Percentiles rank a stretch among this genome's conserved stretches.
These are phyloP conservation scores for Lecanoromycetidae sp. DNA, from an alignment of 2,329 filamentous ascomycete genomes.

Conservation along the genomic window DNA sequence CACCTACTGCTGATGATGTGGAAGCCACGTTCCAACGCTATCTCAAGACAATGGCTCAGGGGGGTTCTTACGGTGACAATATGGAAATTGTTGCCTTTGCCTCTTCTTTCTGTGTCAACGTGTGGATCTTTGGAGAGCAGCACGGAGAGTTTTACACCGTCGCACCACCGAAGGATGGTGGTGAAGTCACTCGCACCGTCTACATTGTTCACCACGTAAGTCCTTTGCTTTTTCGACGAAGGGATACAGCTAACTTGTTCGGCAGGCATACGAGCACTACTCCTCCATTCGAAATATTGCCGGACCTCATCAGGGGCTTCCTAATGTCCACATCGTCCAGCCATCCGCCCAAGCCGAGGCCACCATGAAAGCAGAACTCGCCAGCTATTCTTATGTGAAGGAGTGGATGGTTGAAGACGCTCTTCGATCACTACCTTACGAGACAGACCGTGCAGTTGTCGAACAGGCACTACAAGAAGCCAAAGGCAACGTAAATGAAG, in stretches of 20 bases:
- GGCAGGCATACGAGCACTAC: constrained; percentile 52
- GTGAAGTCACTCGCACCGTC: constrained; percentile 26
- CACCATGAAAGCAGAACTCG: constrained; percentile 27
- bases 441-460: constrained; percentile 39
- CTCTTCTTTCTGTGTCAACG: constrained; percentile 47
- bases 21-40: constrained; percentile 47
- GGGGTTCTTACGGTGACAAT: constrained; percentile 53
- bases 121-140: constrained; percentile 49
- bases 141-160: constrained; percentile 39
- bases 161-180: constrained; percentile 28
- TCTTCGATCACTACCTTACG: constrained; percentile 38
- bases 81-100: constrained; percentile 57
- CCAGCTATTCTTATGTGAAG: constrained; percentile 30
- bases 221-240: constrained; percentile 12
- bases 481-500: constrained; percentile 42
- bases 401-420: constrained; percentile 47
- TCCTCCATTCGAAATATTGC: constrained; percentile 51
- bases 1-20: constrained; percentile 43
- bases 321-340: constrained; percentile 30
- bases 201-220: constrained; percentile 55
- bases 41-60: constrained; percentile 47
- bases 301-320: constrained; percentile 46
- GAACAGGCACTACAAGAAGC: constrained; percentile 41
- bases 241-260: constrained; percentile 7
- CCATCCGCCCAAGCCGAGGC: constrained; percentile 21